Conservation (phyloP, 2,329 filamentous ascomycete species). For the Leptoxyphium fumago region DNA sequence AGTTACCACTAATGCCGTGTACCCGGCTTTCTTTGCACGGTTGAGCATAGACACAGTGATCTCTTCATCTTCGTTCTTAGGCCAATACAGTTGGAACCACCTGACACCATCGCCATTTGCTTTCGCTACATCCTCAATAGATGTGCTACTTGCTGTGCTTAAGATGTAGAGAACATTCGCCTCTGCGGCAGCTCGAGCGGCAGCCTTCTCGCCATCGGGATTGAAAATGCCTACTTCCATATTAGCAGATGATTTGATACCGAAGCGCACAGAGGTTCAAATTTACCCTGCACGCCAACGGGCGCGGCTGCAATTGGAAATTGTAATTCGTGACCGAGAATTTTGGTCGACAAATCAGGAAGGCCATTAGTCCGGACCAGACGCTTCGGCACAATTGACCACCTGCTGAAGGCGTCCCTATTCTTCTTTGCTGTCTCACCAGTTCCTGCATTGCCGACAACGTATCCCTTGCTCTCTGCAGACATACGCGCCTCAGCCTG, state of each 20-base stretch:
- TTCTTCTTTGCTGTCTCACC: slow-evolving; percentile 42
- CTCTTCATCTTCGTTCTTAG: slow-evolving; percentile 44
- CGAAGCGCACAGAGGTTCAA: no score
- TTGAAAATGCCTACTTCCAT: no score
- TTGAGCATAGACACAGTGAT: slow-evolving; percentile 49
- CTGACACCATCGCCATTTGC: slow-evolving; percentile 39
- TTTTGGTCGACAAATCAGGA: slow-evolving; percentile 40
- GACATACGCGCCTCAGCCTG: no score
- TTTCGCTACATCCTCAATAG: slow-evolving; percentile 43
- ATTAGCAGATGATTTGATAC: no score
- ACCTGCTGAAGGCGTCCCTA: slow-evolving; percentile 48
- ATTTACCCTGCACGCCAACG: slow-evolving; percentile 51
- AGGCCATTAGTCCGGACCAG: slow-evolving; percentile 46
- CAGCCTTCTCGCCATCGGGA: slow-evolving; percentile 40
- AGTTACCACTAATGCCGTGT: slow-evolving; percentile 53
- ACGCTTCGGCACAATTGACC: slow-evolving; percentile 47
- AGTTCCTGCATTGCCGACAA: slow-evolving; percentile 40
- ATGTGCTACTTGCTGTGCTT: slow-evolving; percentile 40
- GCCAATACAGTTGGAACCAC: slow-evolving; percentile 57
- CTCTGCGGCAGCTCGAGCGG: slow-evolving; percentile 45
- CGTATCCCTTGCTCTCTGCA: no score
- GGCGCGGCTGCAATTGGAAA: slow-evolving; percentile 51
- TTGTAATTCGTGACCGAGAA: slow-evolving; percentile 45
- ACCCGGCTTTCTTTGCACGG: slow-evolving; percentile 48
- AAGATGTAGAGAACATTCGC: slow-evolving; percentile 45